Conservation (phyloP, 169 alveolate genomes). For the Plasmodium vivax region DNA sequence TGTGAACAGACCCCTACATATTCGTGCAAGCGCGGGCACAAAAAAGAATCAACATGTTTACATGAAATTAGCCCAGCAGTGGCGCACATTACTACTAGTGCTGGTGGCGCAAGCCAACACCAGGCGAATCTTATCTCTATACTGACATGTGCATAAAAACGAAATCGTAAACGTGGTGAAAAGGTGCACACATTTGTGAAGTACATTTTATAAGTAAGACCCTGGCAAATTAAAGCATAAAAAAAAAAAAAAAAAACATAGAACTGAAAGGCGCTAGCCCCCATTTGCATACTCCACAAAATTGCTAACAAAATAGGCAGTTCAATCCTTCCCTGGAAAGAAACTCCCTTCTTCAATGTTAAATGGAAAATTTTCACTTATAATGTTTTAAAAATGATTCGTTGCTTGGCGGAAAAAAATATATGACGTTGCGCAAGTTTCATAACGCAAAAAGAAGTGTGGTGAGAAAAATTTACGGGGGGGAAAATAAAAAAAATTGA, state of each 20-base stretch:
- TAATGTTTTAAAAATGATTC: neutral
- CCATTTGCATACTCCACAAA: neutral
- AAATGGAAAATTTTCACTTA: neutral
- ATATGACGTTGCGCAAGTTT: neutral
- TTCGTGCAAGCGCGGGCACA: neutral
- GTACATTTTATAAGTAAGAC: neutral
- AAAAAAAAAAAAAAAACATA: neutral
- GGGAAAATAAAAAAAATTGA: constrained; percentile 9
- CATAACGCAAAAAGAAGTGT: neutral
- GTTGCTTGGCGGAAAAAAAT: neutral
- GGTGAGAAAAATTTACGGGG: neutral
- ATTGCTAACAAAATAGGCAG: neutral
- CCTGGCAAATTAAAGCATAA: neutral
- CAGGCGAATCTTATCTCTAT: neutral
- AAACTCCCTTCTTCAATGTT: neutral
- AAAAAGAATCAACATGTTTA: neutral
- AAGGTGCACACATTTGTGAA: neutral
- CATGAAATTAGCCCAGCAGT: neutral
- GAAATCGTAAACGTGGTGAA: neutral
- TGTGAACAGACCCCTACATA: neutral
- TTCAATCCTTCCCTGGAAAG: neutral
- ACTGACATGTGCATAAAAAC: neutral
- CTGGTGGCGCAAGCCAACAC: neutral
- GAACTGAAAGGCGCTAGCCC: neutral
- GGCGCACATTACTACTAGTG: neutral